These are phyloP conservation scores for Posidonia oceanica DNA, from an alignment of 116 monocot species.

Conservation along the genomic window DNA sequence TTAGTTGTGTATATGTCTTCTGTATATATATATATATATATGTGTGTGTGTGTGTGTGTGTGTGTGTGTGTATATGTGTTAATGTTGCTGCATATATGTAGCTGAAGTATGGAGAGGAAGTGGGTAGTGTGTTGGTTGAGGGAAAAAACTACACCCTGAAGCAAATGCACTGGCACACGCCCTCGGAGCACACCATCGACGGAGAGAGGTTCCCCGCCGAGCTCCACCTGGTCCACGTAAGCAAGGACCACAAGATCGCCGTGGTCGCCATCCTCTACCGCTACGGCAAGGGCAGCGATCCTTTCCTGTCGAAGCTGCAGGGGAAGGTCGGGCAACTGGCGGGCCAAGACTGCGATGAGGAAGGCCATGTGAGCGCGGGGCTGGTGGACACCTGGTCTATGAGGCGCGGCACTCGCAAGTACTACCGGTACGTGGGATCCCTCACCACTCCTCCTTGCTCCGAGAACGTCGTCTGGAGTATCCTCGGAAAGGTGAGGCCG, in stretches of 20 bases:
- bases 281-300: conserved; percentile 26
- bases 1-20: too few relatives aligned
- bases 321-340: conserved; percentile 17
- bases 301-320: conserved; percentile 34
- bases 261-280: conserved; percentile 42
- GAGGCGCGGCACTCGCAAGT: conserved; percentile 28
- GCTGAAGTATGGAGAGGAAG: conserved; percentile 4
- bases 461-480: conserved; percentile 63
- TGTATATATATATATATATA: not conserved
- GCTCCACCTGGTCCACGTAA: conserved; percentile 47
- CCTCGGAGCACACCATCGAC: conserved; percentile 25
- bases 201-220: conserved; percentile 34
- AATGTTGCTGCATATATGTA: not conserved
- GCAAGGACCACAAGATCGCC: conserved; percentile 16
- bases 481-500: conserved; percentile 69
- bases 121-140: not conserved
- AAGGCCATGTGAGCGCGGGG: conserved; percentile 15
- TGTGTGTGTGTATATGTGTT: too few relatives aligned
- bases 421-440: conserved; percentile 63
- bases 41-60: not conserved
- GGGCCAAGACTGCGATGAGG: conserved; percentile 6
- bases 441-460: conserved; percentile 72
- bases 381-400: conserved; percentile 23
- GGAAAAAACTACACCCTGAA: conserved; percentile 19
- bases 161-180: conserved; percentile 24